phyloP scores from a whole-genome alignment of 2,329 filamentous ascomycete genomes.

The Fusarium concolor region DNA sequence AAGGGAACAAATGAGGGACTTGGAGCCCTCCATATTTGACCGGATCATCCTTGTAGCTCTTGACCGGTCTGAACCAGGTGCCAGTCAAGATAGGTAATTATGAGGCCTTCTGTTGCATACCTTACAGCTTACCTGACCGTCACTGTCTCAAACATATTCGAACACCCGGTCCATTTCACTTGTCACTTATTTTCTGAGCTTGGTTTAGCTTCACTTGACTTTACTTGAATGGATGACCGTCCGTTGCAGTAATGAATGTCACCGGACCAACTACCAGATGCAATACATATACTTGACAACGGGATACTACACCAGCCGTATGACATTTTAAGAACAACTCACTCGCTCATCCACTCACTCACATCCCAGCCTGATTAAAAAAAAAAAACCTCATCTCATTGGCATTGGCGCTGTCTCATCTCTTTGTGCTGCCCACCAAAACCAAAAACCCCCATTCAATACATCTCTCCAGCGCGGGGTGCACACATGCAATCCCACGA shows the following conservation, averaged over 20 bases:
- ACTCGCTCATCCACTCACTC: too few relatives aligned
- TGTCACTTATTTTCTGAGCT: not conserved
- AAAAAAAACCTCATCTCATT: constrained; percentile 6
- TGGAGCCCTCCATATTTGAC: not conserved
- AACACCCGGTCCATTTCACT: not conserved
- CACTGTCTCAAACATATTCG: constrained; percentile 23
- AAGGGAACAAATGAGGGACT: not conserved
- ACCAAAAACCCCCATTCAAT: not conserved
- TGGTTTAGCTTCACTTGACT: not conserved
- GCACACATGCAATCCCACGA: constrained; percentile 36
- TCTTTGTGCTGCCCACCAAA: constrained; percentile 13
- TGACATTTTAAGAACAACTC: not conserved
- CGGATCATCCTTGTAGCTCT: not conserved
- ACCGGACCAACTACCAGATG: not conserved
- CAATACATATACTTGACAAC: not conserved
- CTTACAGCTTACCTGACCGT: constrained; percentile 4
- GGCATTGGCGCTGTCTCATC: constrained; percentile 10
- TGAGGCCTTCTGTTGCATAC: constrained; percentile 29
- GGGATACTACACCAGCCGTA: not conserved
- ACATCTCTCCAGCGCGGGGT: constrained; percentile 14
- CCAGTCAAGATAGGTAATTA: constrained; percentile 13
- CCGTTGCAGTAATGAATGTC: constrained; percentile 8
- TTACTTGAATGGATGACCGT: not conserved
- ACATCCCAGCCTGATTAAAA: not conserved
- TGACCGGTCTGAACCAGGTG: constrained; percentile 21